Evolutionary conservation across 2,329 filamentous ascomycete genomes (phyloP), one percentile per base, ranked within the genome.

Genomic region (Alternaria sp.): DNA sequence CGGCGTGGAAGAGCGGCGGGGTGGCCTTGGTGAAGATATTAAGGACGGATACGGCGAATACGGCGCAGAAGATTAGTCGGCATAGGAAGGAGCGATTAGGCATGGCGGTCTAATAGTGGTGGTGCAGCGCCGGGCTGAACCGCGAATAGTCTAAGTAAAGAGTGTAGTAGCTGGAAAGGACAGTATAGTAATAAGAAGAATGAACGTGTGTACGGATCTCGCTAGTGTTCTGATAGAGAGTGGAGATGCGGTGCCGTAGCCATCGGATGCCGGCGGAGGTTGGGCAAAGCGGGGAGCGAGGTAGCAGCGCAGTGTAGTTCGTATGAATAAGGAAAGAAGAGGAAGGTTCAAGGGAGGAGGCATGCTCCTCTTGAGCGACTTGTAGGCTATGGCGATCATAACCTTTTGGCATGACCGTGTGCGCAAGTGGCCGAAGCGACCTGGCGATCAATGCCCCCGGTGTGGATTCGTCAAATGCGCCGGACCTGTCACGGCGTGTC

Each of bases 41-140:
- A 66, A 79, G 72, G 46, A 76, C 66, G 54, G 74, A 75, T 44
- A 77, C 73, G 32, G 74, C 76, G 52, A 79, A 73, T 40, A 79
- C 43, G 58, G 71, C 74, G 64, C 73, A 74, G 59, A 78, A 75
- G 45, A 79, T 67, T 30, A 79, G 62, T 25, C 73, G 70, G 63
- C 74, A 77, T 57, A 79, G 68, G 65, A 77, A 73, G 51, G 73
- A 72, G 60, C 72, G 75, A 32, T 73, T 70, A 60, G 73, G 69
- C 77, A 79, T 79, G 57, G 28, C 64, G 53, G 51, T 50, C 30
- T 61, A 58, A 57, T 32, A 49, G 25, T 6, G 28, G 17, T 25
- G 55, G 66, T 40, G 50, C 63, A 71, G 73, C 70, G 47, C 68
- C 68, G 64, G 70, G 73, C 71, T 66, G 53, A 57, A 52, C 43